phyloP scores from a whole-genome alignment of 75 land plant species.

The Picea sitchensis region DNA sequence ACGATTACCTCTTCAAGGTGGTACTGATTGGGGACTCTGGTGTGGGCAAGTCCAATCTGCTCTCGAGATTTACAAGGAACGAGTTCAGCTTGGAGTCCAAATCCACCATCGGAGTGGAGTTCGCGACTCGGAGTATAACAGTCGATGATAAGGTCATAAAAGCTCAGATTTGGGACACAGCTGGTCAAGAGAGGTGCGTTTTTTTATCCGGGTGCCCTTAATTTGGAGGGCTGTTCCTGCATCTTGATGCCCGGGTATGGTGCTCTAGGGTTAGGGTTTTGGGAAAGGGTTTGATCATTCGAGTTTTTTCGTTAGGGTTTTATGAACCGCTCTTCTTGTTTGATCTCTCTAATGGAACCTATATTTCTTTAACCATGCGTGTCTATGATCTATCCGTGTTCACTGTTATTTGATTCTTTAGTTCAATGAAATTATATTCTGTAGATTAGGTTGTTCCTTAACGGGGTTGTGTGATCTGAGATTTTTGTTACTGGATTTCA shows the following conservation, averaged over 20 bases:
- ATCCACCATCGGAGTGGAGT: constrained; percentile 74
- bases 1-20: constrained; percentile 63
- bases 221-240: background rate
- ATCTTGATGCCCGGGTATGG: background rate
- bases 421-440: no score
- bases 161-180: constrained; percentile 75
- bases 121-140: constrained; percentile 54
- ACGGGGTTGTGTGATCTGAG: background rate
- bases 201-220: background rate
- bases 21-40: constrained; percentile 60
- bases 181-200: constrained; percentile 60
- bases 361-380: background rate
- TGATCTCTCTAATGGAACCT: background rate
- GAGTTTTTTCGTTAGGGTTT: background rate
- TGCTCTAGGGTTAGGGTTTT: constrained; percentile 9
- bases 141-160: constrained; percentile 60
- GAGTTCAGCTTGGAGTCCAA: constrained; percentile 66
- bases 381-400: background rate
- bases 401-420: background rate
- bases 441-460: background rate
- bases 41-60: constrained; percentile 48
- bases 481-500: background rate
- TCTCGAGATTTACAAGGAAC: constrained; percentile 50
- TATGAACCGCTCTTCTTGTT: background rate
- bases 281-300: background rate